phyloP scores from a whole-genome alignment of 169 alveolate genomes.

The Condylostoma magnum region DNA sequence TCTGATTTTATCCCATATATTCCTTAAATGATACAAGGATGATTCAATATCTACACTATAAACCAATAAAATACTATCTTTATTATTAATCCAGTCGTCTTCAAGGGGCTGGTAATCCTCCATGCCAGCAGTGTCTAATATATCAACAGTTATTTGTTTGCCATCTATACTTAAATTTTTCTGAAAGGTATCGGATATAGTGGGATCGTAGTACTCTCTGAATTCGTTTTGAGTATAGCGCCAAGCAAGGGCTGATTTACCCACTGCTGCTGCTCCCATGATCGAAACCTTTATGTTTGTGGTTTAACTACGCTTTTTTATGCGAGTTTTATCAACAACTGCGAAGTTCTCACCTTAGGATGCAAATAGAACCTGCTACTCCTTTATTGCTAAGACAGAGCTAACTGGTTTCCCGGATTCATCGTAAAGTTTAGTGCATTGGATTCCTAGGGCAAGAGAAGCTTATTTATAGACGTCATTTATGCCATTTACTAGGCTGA shows the following conservation, averaged over 20 bases:
- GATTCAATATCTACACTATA: neutral
- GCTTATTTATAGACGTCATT: neutral
- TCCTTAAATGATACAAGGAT: neutral
- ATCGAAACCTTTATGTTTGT: neutral
- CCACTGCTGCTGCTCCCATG: slow-evolving; percentile 36
- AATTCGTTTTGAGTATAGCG: slow-evolving; percentile 32
- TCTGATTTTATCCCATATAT: neutral
- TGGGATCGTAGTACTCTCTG: slow-evolving; percentile 35
- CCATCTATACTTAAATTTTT: slow-evolving; percentile 23
- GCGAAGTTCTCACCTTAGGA: neutral
- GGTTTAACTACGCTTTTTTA: neutral
- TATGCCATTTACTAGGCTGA: neutral
- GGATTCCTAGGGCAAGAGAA: neutral
- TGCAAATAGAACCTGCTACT: neutral
- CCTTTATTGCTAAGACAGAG: neutral
- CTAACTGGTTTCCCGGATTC: neutral
- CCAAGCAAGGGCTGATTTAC: slow-evolving; percentile 35
- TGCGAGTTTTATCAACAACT: neutral
- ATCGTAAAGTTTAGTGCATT: neutral
- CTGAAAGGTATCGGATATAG: slow-evolving; percentile 36
- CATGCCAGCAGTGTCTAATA: slow-evolving; percentile 53
- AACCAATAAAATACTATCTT: neutral
- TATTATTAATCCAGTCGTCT: neutral
- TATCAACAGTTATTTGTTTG: slow-evolving; percentile 29
- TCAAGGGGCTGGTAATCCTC: slow-evolving; percentile 16